Conservation (phyloP, 371 early-diverging fungal genomes). For the Rhizopus sp. region DNA sequence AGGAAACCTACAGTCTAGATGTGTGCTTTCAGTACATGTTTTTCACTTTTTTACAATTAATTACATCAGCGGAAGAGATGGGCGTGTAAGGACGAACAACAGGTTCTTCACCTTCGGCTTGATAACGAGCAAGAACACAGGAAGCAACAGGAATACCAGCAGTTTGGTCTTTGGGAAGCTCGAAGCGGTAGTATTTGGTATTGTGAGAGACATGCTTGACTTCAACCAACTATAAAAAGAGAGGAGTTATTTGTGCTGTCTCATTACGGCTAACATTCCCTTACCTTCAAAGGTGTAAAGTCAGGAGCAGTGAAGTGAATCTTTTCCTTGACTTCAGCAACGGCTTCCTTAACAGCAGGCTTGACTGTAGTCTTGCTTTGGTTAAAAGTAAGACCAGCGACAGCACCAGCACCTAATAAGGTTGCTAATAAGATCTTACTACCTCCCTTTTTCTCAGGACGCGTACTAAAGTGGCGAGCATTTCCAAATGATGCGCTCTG, state of each 20-base stretch:
- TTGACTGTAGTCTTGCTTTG: conserved; percentile 26
- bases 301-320: conserved; percentile 64
- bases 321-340: conserved; percentile 26
- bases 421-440: conserved; percentile 36
- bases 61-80: conserved; percentile 65
- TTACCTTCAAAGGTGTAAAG: conserved; percentile 72
- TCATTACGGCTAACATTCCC: neutral
- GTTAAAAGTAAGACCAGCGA: conserved; percentile 49
- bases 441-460: conserved; percentile 31
- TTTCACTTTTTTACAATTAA: conserved; percentile 1
- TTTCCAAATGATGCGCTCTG: conserved; percentile 13
- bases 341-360: conserved; percentile 24
- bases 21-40: neutral
- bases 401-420: conserved; percentile 41
- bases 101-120: conserved; percentile 49
- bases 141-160: conserved; percentile 80
- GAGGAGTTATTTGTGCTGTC: neutral
- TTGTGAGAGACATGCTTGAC: conserved; percentile 71
- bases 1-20: conserved; percentile 68
- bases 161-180: conserved; percentile 66
- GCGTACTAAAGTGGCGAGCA: conserved; percentile 27
- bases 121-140: conserved; percentile 72
- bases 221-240: conserved; percentile 46
- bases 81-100: conserved; percentile 94
- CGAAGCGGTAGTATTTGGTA: conserved; percentile 82